These are phyloP conservation scores for Coniochaeta prunicola DNA, from an alignment of 2,329 filamentous ascomycete species.

Conservation along the genomic window DNA sequence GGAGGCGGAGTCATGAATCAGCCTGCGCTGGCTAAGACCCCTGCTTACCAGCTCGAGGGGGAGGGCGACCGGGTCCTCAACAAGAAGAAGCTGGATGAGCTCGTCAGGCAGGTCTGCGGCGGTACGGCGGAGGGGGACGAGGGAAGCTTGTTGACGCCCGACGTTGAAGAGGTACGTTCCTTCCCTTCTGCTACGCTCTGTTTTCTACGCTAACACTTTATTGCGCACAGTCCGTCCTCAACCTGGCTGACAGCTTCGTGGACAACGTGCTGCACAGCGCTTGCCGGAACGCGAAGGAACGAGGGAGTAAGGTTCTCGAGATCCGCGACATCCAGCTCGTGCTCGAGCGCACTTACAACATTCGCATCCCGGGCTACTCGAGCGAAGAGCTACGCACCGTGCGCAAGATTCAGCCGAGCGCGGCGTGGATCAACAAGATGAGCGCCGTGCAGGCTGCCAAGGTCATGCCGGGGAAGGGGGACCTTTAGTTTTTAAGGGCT, in stretches of 20 bases:
- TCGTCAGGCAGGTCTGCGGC: slow-evolving; percentile 89
- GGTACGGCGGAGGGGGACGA: slow-evolving; percentile 65
- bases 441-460: slow-evolving; percentile 93
- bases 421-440: slow-evolving; percentile 94
- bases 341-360: slow-evolving; percentile 80
- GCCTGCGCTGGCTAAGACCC: slow-evolving; percentile 74
- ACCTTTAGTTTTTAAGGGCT: slow-evolving; percentile 24
- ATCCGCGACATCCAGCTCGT: slow-evolving; percentile 80
- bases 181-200: slow-evolving; percentile 3
- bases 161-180: slow-evolving; percentile 81
- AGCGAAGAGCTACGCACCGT: slow-evolving; percentile 92
- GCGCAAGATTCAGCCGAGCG: slow-evolving; percentile 81
- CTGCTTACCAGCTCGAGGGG: slow-evolving; percentile 79
- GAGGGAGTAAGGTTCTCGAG: slow-evolving; percentile 83
- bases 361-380: slow-evolving; percentile 87
- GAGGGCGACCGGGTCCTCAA: slow-evolving; percentile 91
- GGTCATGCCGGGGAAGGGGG: slow-evolving; percentile 58
- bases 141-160: slow-evolving; percentile 73
- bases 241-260: slow-evolving; percentile 88
- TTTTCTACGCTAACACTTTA: slow-evolving; percentile 9
- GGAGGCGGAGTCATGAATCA: slow-evolving; percentile 80
- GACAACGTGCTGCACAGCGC: slow-evolving; percentile 83
- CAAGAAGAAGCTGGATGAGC: slow-evolving; percentile 94
- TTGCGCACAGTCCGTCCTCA: slow-evolving; percentile 64
- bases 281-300: slow-evolving; percentile 87